Base-by-base conservation (phyloP, 2,329 filamentous ascomycete genomes). In the Blastomyces parvus region DNA sequence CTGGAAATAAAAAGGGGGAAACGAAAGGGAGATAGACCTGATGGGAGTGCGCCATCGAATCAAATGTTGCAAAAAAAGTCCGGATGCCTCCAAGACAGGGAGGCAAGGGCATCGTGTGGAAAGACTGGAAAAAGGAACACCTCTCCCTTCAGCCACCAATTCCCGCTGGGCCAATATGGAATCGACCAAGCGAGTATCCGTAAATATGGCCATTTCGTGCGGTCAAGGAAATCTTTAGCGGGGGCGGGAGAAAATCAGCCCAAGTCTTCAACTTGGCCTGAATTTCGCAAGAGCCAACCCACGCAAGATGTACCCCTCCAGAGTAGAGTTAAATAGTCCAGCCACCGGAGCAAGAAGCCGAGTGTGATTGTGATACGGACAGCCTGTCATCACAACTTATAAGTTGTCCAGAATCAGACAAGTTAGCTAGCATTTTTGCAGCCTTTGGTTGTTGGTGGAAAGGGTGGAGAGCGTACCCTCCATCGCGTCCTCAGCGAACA, bases 351-450 rank as follows among this genome's bases (percentile, higher is more conserved):
- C 55, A 17, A 42, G 36, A 25, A 27, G 22, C 36, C 30, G 22
- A 36, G n/a, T 58, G 36, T 42, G 55, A 58, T 40, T 58, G 55
- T 58, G 55, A 58, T 58, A 58, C 55, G 7, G 36, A 57, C 8
- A 57, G 33, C n/a, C 17, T 19, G 19, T 40, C 55, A 57, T 38
- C 7, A 19, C 33, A 25, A 17, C 22, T 22, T 57, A 40, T 14
- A 2, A 22, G 1, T 33, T 33, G 52, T n/a, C 30, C 27, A 33
- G 27, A 55, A 36, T 55, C 5, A 19, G 52, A 36, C n/a, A 27
- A 38, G 19, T 38, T 19, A 22, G 36, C 4, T 36, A 19, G n/a
- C 30, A 36, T 13, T 30, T 36, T n/a, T n/a, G 25, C 27, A 1
- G 17, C 48, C 48, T 17, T 53, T 53, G 19, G 48, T 50, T 50